Evolutionary conservation across 2,329 filamentous ascomycete genomes (phyloP).

Genomic region (Dactylellina sp.): DNA sequence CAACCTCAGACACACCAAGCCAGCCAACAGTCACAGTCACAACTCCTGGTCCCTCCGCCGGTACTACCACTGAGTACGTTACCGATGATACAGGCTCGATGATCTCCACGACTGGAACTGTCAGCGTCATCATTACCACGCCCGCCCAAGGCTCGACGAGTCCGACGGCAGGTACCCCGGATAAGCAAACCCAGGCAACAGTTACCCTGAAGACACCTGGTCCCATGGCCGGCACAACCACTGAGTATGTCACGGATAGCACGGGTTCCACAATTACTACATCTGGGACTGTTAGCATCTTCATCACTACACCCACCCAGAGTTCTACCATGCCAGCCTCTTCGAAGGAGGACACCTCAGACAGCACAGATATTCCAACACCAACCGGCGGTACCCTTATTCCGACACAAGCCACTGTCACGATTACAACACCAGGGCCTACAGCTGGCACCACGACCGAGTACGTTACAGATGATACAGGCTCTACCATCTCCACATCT

Average conservation of each 20-base stretch:
- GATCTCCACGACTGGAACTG: conserved; percentile 7
- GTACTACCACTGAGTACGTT: neutral
- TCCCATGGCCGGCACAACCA: neutral
- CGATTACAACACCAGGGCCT: conserved; percentile 2
- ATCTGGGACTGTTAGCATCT: neutral
- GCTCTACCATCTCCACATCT: neutral
- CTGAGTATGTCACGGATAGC: neutral
- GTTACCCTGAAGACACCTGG: neutral
- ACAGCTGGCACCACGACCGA: neutral
- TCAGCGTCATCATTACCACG: conserved; percentile 14
- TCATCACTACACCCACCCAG: neutral
- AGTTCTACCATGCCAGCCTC: neutral
- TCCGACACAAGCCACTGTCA: neutral
- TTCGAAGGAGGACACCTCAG: neutral
- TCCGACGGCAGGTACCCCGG: no score
- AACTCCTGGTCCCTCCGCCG: neutral
- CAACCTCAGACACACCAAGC: neutral
- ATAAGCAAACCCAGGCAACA: neutral
- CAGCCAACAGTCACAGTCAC: neutral
- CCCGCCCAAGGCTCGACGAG: no score
- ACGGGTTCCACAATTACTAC: neutral
- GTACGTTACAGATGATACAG: neutral
- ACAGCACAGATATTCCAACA: neutral
- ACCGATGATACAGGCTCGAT: conserved; percentile 6
- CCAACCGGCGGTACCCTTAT: neutral